Conservation (phyloP, 805 yeast genomes). For the Hanseniaspora valbyensis region DNA sequence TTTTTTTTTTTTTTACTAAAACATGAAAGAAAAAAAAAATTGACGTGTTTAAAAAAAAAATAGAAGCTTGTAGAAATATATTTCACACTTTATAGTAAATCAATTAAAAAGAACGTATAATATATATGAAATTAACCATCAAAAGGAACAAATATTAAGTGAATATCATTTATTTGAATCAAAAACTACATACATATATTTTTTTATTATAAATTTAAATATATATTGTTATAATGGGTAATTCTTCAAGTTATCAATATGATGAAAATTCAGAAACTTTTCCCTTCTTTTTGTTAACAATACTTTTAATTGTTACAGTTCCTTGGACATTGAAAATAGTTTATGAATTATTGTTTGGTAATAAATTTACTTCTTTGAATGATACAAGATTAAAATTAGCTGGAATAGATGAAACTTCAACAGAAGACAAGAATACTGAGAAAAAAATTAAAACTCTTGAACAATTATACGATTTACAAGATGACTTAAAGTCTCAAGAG, state of each 20-base stretch:
- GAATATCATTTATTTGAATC: too few relatives aligned
- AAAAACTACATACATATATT: too few relatives aligned
- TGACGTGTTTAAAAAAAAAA: too few relatives aligned
- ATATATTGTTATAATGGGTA: too few relatives aligned
- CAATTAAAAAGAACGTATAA: too few relatives aligned
- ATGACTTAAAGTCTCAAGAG: constrained; percentile 32
- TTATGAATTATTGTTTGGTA: background rate
- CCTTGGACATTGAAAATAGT: constrained; percentile 40
- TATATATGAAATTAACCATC: too few relatives aligned
- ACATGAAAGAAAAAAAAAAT: background rate
- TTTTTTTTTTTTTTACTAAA: background rate
- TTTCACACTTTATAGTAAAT: too few relatives aligned
- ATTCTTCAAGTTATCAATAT: constrained; percentile 34
- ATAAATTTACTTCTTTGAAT: constrained; percentile 1
- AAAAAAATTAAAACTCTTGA: constrained; percentile 17
- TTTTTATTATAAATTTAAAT: too few relatives aligned
- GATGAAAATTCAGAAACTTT: constrained; percentile 86
- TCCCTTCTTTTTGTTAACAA: constrained; percentile 80
- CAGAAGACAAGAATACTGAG: constrained; percentile 14
- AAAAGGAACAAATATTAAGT: too few relatives aligned
- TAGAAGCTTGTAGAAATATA: too few relatives aligned
- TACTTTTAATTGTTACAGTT: constrained; percentile 52
- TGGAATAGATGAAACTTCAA: constrained; percentile 2
- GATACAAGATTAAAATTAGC: constrained; percentile 2
- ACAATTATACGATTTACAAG: constrained; percentile 23